Percentiles rank a stretch among this genome's conserved stretches.
These are phyloP conservation scores for Monilinia laxa DNA, from an alignment of 2,329 filamentous ascomycete species.

Conservation along the genomic window DNA sequence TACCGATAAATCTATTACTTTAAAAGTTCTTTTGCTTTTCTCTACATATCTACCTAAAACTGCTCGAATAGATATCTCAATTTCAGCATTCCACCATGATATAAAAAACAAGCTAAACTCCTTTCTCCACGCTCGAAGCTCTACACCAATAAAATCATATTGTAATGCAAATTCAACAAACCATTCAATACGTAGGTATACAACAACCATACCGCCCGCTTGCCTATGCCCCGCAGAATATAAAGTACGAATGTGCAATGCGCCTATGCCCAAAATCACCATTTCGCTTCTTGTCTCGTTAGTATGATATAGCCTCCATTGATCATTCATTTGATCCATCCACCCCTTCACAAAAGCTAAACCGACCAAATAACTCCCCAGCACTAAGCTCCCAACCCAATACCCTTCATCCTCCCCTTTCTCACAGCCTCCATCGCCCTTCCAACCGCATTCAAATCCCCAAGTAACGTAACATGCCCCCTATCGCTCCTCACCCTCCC, in stretches of 20 bases:
- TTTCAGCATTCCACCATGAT: too few species aligned
- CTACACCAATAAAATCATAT: neutral
- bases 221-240: neutral
- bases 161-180: neutral
- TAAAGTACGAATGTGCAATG: neutral
- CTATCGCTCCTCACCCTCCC: constrained; percentile 78
- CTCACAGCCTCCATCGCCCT: constrained; percentile 68
- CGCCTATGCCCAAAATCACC: neutral
- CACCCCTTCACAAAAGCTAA: neutral
- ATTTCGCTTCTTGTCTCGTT: neutral
- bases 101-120: neutral
- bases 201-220: constrained; percentile 4
- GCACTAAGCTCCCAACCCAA: constrained; percentile 59
- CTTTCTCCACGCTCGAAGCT: constrained; percentile 1
- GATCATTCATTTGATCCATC: neutral
- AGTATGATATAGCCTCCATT: neutral
- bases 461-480: constrained; percentile 83
- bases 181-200: neutral
- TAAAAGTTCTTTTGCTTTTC: too few species aligned
- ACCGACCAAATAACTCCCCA: too few species aligned
- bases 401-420: constrained; percentile 66
- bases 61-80: too few species aligned
- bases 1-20: too few species aligned
- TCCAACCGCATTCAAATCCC: constrained; percentile 80
- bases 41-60: too few species aligned